These are phyloP conservation scores for Picea sitchensis DNA, from an alignment of 75 land plant genomes.

Conservation along the genomic window DNA sequence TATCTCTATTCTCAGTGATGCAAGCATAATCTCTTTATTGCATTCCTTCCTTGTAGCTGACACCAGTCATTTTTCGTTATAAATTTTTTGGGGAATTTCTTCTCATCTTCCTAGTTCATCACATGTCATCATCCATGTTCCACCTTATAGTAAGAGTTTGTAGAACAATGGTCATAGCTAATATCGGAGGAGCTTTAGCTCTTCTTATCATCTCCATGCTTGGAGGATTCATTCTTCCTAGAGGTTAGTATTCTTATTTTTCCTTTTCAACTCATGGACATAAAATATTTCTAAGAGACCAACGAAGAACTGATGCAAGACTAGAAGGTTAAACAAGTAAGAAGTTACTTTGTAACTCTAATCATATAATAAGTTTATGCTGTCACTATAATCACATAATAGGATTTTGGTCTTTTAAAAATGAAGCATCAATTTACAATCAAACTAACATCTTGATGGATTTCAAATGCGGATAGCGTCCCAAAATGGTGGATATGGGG, in stretches of 20 bases:
- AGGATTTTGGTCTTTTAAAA: background rate
- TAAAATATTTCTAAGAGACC: background rate
- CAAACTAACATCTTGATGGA: background rate
- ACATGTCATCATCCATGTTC: constrained; percentile 60
- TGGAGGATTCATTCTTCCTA: constrained; percentile 55
- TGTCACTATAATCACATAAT: background rate
- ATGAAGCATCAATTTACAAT: background rate
- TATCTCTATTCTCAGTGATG: background rate
- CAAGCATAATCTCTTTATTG: background rate
- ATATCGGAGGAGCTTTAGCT: constrained; percentile 46
- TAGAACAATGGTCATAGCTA: constrained; percentile 42
- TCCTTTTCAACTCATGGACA: background rate
- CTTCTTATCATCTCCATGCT: constrained; percentile 34
- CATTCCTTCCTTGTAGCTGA: background rate
- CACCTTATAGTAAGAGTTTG: constrained; percentile 54
- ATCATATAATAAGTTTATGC: too few species aligned
- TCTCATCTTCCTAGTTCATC: constrained; percentile 48
- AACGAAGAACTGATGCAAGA: background rate
- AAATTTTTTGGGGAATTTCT: constrained; percentile 55
- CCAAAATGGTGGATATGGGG: constrained; percentile 59
- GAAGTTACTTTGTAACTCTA: background rate
- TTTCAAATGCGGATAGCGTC: constrained; percentile 16
- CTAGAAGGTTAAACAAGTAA: too few species aligned
- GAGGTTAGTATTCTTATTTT: constrained; percentile 33
- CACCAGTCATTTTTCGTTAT: background rate